Conservation (phyloP, 345 rosid genomes). For the Kandelia obovata region DNA sequence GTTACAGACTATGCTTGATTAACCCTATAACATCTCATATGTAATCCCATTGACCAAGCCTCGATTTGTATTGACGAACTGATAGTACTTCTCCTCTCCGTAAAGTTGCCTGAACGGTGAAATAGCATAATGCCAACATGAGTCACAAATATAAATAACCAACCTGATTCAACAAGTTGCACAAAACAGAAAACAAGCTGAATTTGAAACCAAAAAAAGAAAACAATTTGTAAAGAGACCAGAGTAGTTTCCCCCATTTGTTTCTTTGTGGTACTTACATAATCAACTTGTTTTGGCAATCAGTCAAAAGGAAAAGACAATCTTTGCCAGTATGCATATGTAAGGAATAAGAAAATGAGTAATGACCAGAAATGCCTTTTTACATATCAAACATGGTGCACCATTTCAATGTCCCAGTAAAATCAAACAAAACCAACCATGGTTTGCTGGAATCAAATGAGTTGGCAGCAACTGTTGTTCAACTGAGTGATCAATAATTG, state of each 20-base stretch:
- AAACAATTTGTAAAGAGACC: no score
- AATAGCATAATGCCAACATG: background rate
- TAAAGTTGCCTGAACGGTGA: conserved; percentile 54
- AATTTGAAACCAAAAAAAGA: no score
- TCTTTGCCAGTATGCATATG: no score
- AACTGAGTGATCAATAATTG: background rate
- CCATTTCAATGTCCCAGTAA: background rate
- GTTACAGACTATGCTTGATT: background rate
- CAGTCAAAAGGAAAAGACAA: no score
- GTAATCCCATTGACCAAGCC: conserved; percentile 3
- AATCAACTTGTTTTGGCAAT: no score
- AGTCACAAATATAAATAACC: background rate
- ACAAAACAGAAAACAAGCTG: no score
- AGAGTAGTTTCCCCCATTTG: no score
- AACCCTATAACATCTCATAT: background rate
- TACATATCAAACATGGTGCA: no score
- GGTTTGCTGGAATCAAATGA: background rate
- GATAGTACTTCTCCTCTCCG: conserved; percentile 53
- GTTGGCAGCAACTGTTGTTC: background rate
- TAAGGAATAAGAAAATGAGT: no score
- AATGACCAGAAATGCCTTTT: no score
- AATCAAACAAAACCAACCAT: background rate
- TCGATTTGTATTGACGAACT: conserved; percentile 35
- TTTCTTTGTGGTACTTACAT: no score
- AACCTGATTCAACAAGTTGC: background rate